Base-by-base conservation (phyloP, 306 rosid species). In the Dalbergia oliveri region DNA sequence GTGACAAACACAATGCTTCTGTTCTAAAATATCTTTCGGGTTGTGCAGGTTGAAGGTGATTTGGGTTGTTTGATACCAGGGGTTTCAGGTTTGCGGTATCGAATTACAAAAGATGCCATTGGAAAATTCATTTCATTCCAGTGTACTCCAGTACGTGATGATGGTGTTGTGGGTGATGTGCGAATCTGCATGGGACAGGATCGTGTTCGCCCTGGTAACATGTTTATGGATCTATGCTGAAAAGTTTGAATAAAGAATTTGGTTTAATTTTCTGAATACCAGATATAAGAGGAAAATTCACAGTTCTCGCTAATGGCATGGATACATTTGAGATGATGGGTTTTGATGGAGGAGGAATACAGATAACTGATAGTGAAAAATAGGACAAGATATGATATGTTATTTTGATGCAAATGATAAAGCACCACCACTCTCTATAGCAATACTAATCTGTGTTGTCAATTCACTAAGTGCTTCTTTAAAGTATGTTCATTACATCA, bases 131-230 rank as follows among this genome's bases (percentile, higher is more conserved):
- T 96, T 83, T 93, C 99, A 63, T 96, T 96, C 86, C 93, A 88
- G 70, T 96, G 98, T 80, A 91, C 97, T 72, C 99, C 99, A 9
- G 90, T 91, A 50, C 98, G 99, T 14, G 98, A 96, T 80, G 99
- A 96, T 89, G 98, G 97, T 66, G 86, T 86, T 75, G 80, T 87
- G 15, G 99, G 98, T 58, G 91, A 88, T 72, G 81, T 87, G 71
- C 87, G 87, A 89, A 91, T 86, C 62, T 90, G 97, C 88, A 84
- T 78, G 83, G 97, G 97, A 9, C 97, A 89, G 85, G 98, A 96
- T 82, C 86, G 89, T 14, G 64, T 93, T 81, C 93, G 93, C 73
- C 92, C 99, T 39, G 99, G 99, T 96, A 93, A 86, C 51, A 67
- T 73, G 15, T 83, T 84, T 62, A n/a, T 62, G 60, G 39, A 75